These are phyloP conservation scores for Acrocalymma vagum DNA, from an alignment of 2,329 filamentous ascomycete species.

Conservation along the genomic window DNA sequence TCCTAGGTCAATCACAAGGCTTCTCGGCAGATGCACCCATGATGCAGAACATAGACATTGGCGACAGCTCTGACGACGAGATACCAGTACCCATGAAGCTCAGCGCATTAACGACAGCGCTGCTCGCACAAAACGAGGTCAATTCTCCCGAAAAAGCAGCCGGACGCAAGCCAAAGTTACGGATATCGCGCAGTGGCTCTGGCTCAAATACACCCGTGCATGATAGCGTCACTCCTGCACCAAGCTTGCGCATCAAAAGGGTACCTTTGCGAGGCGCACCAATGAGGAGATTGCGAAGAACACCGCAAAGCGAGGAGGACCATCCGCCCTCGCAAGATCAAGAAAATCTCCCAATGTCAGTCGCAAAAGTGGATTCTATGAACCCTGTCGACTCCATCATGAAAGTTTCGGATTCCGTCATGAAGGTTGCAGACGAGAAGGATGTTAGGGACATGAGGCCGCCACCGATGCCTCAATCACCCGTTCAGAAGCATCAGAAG, in stretches of 20 bases:
- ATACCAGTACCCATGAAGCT: conserved; percentile 88
- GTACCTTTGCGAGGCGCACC: conserved; percentile 49
- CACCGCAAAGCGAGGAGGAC: conserved; percentile 50
- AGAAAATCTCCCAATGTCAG: conserved; percentile 74
- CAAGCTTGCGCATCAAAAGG: conserved; percentile 49
- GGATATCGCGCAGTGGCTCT: conserved; percentile 45
- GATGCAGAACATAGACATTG: conserved; percentile 62
- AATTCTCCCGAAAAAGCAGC: conserved; percentile 44
- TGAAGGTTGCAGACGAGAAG: conserved; percentile 46
- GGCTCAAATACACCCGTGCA: conserved; percentile 49
- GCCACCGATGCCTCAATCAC: conserved; percentile 34
- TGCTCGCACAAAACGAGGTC: conserved; percentile 66
- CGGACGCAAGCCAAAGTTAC: conserved; percentile 44
- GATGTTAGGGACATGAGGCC: conserved; percentile 31
- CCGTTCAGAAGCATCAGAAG: conserved; percentile 46
- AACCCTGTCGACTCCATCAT: no score
- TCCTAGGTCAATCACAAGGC: conserved; percentile 54
- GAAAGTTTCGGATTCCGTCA: conserved; percentile 36
- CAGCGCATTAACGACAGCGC: conserved; percentile 88
- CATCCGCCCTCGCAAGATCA: conserved; percentile 70
- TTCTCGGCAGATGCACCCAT: conserved; percentile 55
- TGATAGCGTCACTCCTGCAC: conserved; percentile 50
- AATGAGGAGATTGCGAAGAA: conserved; percentile 47
- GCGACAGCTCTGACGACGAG: conserved; percentile 95
- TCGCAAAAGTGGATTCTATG: conserved; percentile 33